Base-by-base conservation (phyloP, 371 early-diverging fungal species). In the Capillidium rhysosporum region DNA sequence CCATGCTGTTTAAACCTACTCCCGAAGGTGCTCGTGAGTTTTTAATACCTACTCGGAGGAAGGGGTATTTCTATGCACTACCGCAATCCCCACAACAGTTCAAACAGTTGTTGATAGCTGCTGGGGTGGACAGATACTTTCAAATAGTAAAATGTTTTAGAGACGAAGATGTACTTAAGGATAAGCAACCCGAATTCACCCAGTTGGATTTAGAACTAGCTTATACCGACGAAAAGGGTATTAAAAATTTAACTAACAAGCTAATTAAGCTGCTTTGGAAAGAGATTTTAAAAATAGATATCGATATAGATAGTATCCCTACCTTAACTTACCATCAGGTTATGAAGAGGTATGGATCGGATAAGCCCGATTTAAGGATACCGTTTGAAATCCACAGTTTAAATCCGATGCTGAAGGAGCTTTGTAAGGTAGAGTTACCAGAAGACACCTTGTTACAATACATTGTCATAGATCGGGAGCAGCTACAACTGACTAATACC, bases 1-100 rank as follows among this genome's bases (percentile, higher is more conserved):
- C 93, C 5, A 69, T 76, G 29, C 70, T 92, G 26, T 90, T 90
- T 64, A 91, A 91, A 60, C 82, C 86, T n/a, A 91, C 93, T 1
- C 89, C 91, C 8, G 92, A 92, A 65, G 91, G 93, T 12, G 92
- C 93, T 1, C 72, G 90, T 4, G 93, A 92, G 63, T 92, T 86
- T 59, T 71, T 90, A 26, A 90, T 92, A 0, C 92, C 93, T n/a
- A 89, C 91, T 3, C 71, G 92, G 41, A 70, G 70, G 21, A 60
- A 60, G 25, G 82, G 83, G 12, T 67, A 71, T 7, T 91, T 86
- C 59, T 91, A 86, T 58, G 88, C 91, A 0, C 72, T 92, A 23
- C 83, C 93, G 18, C 93, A 92, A 63, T 84, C 85, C 57, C 93
- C 93, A 34, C 92, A 92, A 59, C 91, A 77, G 76, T 83, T 82